Base-by-base conservation (phyloP, 805 yeast genomes). In the Kuraishia piskuri region DNA sequence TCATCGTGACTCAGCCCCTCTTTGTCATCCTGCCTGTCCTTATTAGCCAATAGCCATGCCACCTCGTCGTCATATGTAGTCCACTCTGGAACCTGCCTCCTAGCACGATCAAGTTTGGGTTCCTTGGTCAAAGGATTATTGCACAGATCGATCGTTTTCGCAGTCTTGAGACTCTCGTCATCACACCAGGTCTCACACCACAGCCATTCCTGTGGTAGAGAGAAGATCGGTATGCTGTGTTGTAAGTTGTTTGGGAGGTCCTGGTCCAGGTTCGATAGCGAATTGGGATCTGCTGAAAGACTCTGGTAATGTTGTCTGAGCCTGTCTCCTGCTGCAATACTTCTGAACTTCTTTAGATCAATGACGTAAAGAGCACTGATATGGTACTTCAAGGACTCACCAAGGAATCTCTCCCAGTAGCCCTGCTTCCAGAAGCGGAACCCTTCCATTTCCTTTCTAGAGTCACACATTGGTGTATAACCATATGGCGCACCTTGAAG, bases 181-280 rank as follows among this genome's bases (percentile, higher is more conserved):
- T 83, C 75, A 66, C 96, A 88, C 96, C 96, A 89, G 0, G 96
- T 89, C 63, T 89, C 96, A 68, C 96, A 90, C 96, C 96, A 90
- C 44, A 88, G 70, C 95, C 96, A 89, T 48, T 88, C 91, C 59
- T 84, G 84, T 2, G 90, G 88, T 48, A 89, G 71, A 8, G 94
- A 84, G 61, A 73, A 78, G 20, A 90, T 90, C 50, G 84, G 85
- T 26, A 92, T 67, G 25, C 68, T 66, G 22, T 73, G 61, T 67
- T 94, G 98, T 59, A 91, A 59, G 63, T 88, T 88, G 67, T 92
- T 94, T n/a, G 97, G 90, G 56, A 92, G 75, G 64, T 94, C 98
- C 65, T 92, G 97, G 64, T 90, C 98, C 55, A 91, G 75, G 61
- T 89, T 90, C 10, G 89, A 77, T 54, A 94, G 71, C 0, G 97